Evolutionary conservation across 1,139 yeast genomes (phyloP).

Genomic region (Zygoascus sp.): DNA sequence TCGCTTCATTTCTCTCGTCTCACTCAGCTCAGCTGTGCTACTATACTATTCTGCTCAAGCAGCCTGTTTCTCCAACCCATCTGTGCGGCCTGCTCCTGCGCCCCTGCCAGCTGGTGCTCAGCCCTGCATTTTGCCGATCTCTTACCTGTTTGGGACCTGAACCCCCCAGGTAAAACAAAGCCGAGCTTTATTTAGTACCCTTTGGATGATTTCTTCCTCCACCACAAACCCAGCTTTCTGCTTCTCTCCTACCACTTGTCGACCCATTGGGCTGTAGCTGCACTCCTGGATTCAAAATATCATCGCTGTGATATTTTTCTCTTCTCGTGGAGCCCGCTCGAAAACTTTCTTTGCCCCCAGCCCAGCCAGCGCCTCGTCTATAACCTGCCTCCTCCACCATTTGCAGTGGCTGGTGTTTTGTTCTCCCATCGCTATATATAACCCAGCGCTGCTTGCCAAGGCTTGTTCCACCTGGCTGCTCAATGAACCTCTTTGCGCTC

Average conservation of each 20-base stretch:
- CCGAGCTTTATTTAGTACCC: conserved; percentile 1
- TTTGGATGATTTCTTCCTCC: neutral
- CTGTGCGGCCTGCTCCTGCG: too few species aligned
- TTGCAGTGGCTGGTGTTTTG: neutral
- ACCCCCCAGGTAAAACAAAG: neutral
- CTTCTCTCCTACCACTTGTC: neutral
- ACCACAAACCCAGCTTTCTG: neutral
- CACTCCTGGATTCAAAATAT: too few species aligned
- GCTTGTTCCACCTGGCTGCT: neutral
- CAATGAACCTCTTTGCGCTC: neutral
- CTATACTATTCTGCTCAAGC: too few species aligned
- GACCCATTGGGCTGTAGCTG: too few species aligned
- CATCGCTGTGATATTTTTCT: too few species aligned
- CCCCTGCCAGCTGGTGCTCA: neutral
- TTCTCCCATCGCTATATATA: neutral
- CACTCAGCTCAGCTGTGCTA: too few species aligned
- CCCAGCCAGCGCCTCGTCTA: too few species aligned
- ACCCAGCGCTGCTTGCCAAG: neutral
- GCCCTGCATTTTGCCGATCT: neutral
- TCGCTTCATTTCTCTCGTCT: too few species aligned
- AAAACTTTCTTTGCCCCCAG: too few species aligned
- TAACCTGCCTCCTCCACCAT: too few species aligned
- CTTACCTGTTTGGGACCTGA: neutral
- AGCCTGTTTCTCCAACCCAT: too few species aligned
- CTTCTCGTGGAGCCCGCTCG: too few species aligned